These are phyloP conservation scores for Trichoderma harzianum DNA, from an alignment of 2,329 filamentous ascomycete genomes.

Conservation along the genomic window DNA sequence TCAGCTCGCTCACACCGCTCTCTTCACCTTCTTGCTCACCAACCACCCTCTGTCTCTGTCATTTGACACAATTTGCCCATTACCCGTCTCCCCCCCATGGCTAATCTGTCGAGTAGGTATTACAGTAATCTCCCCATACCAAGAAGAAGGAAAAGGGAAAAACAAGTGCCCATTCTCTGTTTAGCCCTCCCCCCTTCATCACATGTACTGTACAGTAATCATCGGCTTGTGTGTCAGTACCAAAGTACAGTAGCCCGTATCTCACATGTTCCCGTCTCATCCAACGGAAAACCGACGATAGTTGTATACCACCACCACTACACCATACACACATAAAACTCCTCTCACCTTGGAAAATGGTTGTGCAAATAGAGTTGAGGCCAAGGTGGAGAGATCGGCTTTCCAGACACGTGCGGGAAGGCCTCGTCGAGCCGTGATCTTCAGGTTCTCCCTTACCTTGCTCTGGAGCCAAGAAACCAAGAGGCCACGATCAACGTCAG, in stretches of 20 bases:
- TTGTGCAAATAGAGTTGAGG: slow-evolving; percentile 15
- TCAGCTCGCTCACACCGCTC: background rate
- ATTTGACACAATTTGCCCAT: background rate
- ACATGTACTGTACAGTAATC: background rate
- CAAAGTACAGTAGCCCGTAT: background rate
- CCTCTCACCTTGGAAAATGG: background rate
- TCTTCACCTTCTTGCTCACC: background rate
- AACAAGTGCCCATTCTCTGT: background rate
- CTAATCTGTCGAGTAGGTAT: background rate
- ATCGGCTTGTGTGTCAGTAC: background rate
- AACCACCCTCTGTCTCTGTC: background rate
- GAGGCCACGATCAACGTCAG: slow-evolving; percentile 7
- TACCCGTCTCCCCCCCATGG: background rate
- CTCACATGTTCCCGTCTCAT: background rate
- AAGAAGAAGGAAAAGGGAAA: background rate
- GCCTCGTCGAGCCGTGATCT: slow-evolving; percentile 12
- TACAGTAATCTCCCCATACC: background rate
- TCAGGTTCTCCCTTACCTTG: background rate
- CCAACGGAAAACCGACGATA: background rate
- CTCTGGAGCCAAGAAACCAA: slow-evolving; percentile 2
- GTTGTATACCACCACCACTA: too few relatives aligned
- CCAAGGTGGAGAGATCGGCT: slow-evolving; percentile 17
- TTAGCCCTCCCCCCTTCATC: background rate
- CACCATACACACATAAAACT: too few relatives aligned
- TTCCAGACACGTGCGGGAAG: slow-evolving; percentile 13